phyloP scores from a whole-genome alignment of 2,329 filamentous ascomycete species.

The Verticillium dahliae region DNA sequence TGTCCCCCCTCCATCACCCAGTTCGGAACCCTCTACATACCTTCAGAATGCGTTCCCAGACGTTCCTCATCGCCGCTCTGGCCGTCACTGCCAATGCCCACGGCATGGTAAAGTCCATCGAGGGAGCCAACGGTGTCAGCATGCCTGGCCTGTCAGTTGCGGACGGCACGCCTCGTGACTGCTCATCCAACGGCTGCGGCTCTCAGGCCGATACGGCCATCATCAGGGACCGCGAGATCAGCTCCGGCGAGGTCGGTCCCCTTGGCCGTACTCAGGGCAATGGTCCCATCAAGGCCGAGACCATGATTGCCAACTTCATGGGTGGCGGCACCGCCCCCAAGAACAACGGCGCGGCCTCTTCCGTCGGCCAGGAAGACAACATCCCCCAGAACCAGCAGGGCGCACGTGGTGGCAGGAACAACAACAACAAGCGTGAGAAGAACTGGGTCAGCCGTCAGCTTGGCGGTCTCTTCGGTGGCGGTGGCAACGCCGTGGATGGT shows the following conservation, averaged over 20 bases:
- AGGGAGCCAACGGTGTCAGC: slow-evolving; percentile 54
- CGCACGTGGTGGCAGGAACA: slow-evolving; percentile 11
- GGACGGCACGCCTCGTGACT: slow-evolving; percentile 64
- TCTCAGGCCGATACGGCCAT: slow-evolving; percentile 66
- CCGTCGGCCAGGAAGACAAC: slow-evolving; percentile 36
- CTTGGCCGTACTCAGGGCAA: slow-evolving; percentile 58
- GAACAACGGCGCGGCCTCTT: slow-evolving; percentile 29
- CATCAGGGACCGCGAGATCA: slow-evolving; percentile 55
- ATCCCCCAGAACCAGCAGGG: slow-evolving; percentile 19
- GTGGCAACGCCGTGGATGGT: slow-evolving; percentile 36
- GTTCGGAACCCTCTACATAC: slow-evolving; percentile 4
- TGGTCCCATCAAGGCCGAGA: slow-evolving; percentile 50
- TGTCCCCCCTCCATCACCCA: background rate
- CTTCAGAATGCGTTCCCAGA: slow-evolving; percentile 13
- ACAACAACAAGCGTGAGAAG: slow-evolving; percentile 15
- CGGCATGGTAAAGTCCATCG: slow-evolving; percentile 48
- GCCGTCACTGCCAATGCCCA: slow-evolving; percentile 42
- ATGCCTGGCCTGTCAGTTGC: slow-evolving; percentile 55
- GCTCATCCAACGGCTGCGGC: slow-evolving; percentile 52
- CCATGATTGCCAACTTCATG: slow-evolving; percentile 57
- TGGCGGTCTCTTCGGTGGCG: slow-evolving; percentile 19
- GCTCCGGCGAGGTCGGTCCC: slow-evolving; percentile 42
- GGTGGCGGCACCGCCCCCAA: slow-evolving; percentile 29
- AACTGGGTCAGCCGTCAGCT: slow-evolving; percentile 14
- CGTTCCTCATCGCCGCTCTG: slow-evolving; percentile 31